Conservation (phyloP, 306 rosid species). For the Arachis hypogaea region DNA sequence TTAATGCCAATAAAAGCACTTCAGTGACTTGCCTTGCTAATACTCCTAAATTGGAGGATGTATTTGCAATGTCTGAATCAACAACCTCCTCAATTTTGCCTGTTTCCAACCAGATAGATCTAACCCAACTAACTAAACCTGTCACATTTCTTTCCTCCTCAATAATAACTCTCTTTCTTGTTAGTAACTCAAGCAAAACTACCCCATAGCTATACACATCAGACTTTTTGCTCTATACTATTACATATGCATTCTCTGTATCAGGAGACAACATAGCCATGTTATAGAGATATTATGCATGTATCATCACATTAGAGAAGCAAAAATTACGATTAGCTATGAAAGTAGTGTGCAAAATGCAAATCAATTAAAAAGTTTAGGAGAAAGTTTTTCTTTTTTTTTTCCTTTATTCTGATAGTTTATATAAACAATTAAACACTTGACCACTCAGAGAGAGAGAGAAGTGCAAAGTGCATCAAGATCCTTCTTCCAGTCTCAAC, state of each 20-base stretch:
- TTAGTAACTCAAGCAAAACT: no score
- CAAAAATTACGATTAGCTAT: neutral
- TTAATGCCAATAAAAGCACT: slow-evolving; percentile 52
- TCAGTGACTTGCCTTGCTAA: slow-evolving; percentile 43
- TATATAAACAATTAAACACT: no score
- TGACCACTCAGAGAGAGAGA: no score
- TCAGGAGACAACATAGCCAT: neutral
- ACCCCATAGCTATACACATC: no score
- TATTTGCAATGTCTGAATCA: slow-evolving; percentile 52
- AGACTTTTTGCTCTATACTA: neutral
- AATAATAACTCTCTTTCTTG: slow-evolving; percentile 43
- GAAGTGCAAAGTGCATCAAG: no score
- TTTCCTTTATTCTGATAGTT: no score
- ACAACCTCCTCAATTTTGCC: slow-evolving; percentile 41
- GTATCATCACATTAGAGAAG: neutral
- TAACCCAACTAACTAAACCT: slow-evolving; percentile 50
- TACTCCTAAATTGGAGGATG: slow-evolving; percentile 24
- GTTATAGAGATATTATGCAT: neutral
- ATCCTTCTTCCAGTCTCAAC: no score
- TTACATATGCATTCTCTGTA: slow-evolving; percentile 56
- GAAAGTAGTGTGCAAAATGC: neutral
- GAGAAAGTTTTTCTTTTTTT: no score
- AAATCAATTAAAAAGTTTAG: no score
- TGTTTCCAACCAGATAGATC: slow-evolving; percentile 44
- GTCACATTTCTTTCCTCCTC: slow-evolving; percentile 30